Evolutionary conservation across 2,329 filamentous ascomycete species (phyloP), one percentile per base, ranked within the genome.

Genomic region (Xylariaceae sp.): DNA sequence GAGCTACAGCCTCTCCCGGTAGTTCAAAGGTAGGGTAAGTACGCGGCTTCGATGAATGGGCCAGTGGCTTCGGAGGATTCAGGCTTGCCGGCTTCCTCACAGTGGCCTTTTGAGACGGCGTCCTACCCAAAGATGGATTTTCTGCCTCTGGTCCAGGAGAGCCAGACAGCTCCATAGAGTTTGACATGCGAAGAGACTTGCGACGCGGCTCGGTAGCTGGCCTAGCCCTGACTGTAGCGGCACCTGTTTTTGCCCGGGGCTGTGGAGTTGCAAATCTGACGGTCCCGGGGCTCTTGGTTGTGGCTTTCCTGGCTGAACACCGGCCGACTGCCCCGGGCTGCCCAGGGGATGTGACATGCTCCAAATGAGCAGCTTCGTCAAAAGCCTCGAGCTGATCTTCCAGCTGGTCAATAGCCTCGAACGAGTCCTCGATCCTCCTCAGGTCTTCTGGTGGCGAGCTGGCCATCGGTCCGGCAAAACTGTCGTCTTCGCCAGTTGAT

Each of bases 361-460:
- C 39, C 14, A 53, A 45, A 31, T 43, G 43, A 19, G 54, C 49
- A 25, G 49, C 51, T 22, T 49, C 37, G 31, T 60, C 50, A 21
- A 77, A 59, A 2, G 65, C 71, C 43, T 80, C 75, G 8, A 80
- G 61, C 31, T 77, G 65, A 19, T 80, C 76, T 43, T 80, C 75
- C 12, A 80, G 61, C 39, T 64, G 62, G 47, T 80, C 77, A 14
- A 80, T 60, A 41, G 74, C 75, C 50, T 77, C 75, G 7, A 80
- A 58, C 2, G 75, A 79, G 49, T 80, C 76, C 49, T 80, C 77
- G 31, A 80, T 80, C 13, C 73, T 68, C 17, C 55, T 52, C 21
- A 58, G 43, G 18, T 50, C 47, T 31, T 58, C 57, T 26, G 44
- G 27, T 17, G 32, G 40, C 27, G 67, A 53, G 23, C 55, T 50